These are phyloP conservation scores for Botrytis cinerea DNA, from an alignment of 2,329 filamentous ascomycete genomes.

Conservation along the genomic window DNA sequence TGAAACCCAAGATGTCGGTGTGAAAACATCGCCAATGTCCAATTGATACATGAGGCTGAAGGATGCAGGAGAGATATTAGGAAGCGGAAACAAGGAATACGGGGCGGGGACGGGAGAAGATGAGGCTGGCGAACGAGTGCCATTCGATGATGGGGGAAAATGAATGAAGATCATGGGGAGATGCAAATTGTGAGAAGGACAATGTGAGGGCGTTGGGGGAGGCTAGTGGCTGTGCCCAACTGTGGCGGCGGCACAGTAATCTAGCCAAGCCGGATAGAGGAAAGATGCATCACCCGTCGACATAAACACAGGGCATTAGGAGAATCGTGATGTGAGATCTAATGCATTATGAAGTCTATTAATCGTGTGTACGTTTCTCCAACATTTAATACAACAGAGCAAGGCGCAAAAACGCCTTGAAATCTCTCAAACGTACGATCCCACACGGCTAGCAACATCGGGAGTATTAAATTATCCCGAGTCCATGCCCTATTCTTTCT, in stretches of 20 bases:
- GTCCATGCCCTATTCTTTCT: background rate
- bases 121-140: background rate
- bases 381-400: background rate
- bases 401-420: background rate
- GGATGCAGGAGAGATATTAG: background rate
- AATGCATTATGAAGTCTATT: slow-evolving; percentile 1
- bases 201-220: background rate
- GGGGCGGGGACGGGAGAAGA: background rate
- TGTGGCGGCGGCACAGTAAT: slow-evolving; percentile 1
- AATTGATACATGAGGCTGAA: background rate
- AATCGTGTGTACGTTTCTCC: background rate
- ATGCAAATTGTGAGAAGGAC: background rate
- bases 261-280: background rate
- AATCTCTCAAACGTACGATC: background rate
- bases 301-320: background rate
- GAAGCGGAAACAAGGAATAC: background rate
- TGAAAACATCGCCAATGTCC: background rate
- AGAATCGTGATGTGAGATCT: background rate
- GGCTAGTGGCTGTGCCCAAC: background rate
- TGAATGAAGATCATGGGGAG: background rate
- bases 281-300: background rate
- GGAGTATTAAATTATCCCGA: background rate
- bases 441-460: background rate
- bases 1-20: background rate
- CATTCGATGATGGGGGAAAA: background rate